phyloP scores from a whole-genome alignment of 495 filamentous ascomycete genomes.

The Penicillium salamii region DNA sequence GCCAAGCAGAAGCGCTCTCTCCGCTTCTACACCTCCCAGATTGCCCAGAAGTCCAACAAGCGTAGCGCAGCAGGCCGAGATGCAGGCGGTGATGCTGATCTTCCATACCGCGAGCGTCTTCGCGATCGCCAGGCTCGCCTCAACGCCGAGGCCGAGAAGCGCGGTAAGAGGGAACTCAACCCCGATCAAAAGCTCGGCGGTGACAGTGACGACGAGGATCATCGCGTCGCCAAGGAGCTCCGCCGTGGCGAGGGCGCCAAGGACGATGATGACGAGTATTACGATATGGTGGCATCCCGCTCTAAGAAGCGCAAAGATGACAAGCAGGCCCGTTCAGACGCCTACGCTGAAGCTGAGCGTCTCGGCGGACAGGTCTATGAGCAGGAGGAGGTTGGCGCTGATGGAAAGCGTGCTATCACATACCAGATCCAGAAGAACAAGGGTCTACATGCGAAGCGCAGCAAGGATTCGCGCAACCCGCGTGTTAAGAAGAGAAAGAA shows the following conservation, averaged over 20 bases:
- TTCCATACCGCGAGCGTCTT: conserved; percentile 85
- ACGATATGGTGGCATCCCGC: conserved; percentile 75
- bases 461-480: conserved; percentile 91
- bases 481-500: conserved; percentile 96
- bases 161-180: conserved; percentile 65
- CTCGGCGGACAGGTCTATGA: conserved; percentile 56
- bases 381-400: conserved; percentile 59
- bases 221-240: conserved; percentile 38
- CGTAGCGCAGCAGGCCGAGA: conserved; percentile 77
- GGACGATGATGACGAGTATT: conserved; percentile 73
- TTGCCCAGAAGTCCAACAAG: conserved; percentile 86
- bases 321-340: conserved; percentile 62
- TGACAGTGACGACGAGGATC: conserved; percentile 60
- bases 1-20: conserved; percentile 80
- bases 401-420: conserved; percentile 84
- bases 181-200: conserved; percentile 60
- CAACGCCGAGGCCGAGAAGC: conserved; percentile 80
- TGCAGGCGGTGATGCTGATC: conserved; percentile 86
- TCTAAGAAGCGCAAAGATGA: conserved; percentile 68
- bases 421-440: conserved; percentile 98
- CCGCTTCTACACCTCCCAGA: conserved; percentile 94
- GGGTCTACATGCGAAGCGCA: conserved; percentile 81
- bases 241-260: conserved; percentile 36
- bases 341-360: conserved; percentile 47
- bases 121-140: conserved; percentile 80